Evolutionary conservation across 2,329 filamentous ascomycete genomes (phyloP).

Genomic region (Fusarium subglutinans): DNA sequence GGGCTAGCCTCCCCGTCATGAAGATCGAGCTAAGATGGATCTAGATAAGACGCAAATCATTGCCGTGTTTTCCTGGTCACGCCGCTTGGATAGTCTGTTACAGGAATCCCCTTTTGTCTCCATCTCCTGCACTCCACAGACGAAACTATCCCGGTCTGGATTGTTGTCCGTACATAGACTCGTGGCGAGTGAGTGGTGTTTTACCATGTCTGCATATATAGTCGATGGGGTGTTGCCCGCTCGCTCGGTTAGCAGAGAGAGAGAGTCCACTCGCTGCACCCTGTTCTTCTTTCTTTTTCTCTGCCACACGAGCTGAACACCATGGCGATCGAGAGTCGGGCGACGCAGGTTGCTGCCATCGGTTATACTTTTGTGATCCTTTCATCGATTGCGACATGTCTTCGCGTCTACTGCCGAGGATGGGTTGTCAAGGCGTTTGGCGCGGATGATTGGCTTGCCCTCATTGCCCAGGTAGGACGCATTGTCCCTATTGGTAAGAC

Average conservation of each 20-base stretch:
- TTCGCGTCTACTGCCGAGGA: constrained; percentile 47
- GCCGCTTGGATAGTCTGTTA: not conserved
- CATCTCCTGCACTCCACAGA: not conserved
- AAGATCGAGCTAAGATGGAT: not conserved
- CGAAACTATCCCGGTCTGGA: constrained; percentile 6
- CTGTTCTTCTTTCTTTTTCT: not conserved
- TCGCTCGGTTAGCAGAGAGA: not conserved
- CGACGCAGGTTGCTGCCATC: constrained; percentile 39
- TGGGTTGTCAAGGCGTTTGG: constrained; percentile 47
- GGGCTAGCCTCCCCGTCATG: not conserved
- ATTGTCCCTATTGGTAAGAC: not conserved
- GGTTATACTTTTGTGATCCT: constrained; percentile 48
- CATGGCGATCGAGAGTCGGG: constrained; percentile 16
- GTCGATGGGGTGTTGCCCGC: not conserved
- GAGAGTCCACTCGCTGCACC: not conserved
- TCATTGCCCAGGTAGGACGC: constrained; percentile 43
- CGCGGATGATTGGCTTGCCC: constrained; percentile 48
- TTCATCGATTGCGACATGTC: constrained; percentile 43
- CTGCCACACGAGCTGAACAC: not conserved
- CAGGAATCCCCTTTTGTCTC: not conserved
- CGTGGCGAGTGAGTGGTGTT: not conserved
- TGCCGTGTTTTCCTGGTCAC: not conserved
- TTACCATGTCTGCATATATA: constrained; percentile 11
- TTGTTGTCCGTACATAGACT: not conserved
- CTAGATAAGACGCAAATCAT: not conserved